Base-by-base conservation (phyloP, 2,329 filamentous ascomycete species). In the Diatrype stigma region DNA sequence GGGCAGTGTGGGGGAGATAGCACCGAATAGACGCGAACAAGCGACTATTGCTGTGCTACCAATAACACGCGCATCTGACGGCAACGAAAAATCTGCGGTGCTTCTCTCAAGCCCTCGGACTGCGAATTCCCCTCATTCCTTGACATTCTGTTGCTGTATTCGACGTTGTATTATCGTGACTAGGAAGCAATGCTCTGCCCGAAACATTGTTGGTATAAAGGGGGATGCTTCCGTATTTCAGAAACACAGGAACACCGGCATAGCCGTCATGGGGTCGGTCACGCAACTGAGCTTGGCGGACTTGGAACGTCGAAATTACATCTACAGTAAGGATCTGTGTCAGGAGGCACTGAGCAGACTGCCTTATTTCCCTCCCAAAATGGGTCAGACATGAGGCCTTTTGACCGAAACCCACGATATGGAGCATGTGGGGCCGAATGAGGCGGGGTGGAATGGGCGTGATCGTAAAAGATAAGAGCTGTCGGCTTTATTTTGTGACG, bases 381-480 rank as follows among this genome's bases (percentile, higher is more conserved):
- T 19, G 19, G 45, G 6, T 34, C 17, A 34, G 19, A 46, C 14
- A 37, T n/a, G 49, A 51, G 45, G 45, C 45, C 38, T 47, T 35
- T 23, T 45, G 40, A 6, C 51, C 42, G 47, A 57, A 57, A 47
- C 54, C 59, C 58, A 60, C 57, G 57, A 59, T 56, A 56, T 60
- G 56, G 59, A 53, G 57, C 60, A 57, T 63, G 58, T 37, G 62
- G 62, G 56, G 10, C 60, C 56, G 54, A 58, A 53, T 51, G 54
- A 54, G 56, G 57, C 55, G 51, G 50, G 48, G 57, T 54, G 55
- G 37, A 42, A 48, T 50, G 50, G 56, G 52, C 46, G 54, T 47
- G 51, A 44, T 42, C 16, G 50, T 55, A 56, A 52, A 51, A 62
- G 63, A 66, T 65, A 63, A 64, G 63, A 55, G 48, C 51, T 53